Conservation (phyloP, 2,329 filamentous ascomycete species). For the Neopestalotiopsis sp. region DNA sequence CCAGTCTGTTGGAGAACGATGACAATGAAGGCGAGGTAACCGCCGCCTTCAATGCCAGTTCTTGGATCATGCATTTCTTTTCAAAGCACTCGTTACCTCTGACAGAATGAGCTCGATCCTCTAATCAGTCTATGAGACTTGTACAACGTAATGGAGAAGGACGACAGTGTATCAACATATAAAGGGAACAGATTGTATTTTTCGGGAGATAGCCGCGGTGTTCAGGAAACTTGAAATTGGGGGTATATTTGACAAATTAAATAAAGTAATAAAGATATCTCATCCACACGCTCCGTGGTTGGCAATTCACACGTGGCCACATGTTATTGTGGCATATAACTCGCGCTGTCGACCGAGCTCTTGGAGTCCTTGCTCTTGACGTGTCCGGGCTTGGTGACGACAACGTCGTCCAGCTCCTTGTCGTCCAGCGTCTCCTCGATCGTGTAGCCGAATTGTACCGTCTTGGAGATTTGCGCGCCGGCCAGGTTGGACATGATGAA, state of each 20-base stretch:
- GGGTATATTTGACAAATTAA: slow-evolving; percentile 2
- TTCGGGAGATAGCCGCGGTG: neutral
- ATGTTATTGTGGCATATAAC: neutral
- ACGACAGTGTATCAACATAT: neutral
- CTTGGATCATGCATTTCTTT: slow-evolving; percentile 20
- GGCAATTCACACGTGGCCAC: neutral
- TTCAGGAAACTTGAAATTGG: neutral
- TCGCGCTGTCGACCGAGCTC: neutral
- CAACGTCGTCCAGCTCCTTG: neutral
- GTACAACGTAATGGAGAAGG: neutral
- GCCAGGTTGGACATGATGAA: slow-evolving; percentile 22
- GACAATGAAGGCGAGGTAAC: slow-evolving; percentile 17
- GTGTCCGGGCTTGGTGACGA: neutral
- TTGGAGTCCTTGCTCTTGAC: slow-evolving; percentile 3
- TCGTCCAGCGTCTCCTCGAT: slow-evolving; percentile 14
- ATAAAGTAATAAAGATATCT: neutral
- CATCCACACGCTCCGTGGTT: neutral
- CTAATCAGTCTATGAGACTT: neutral
- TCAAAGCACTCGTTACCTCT: slow-evolving; percentile 9
- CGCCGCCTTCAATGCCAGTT: slow-evolving; percentile 19
- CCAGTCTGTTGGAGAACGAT: slow-evolving; percentile 12
- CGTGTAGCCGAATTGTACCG: slow-evolving; percentile 23
- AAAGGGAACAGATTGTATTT: neutral
- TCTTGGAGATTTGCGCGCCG: slow-evolving; percentile 21
- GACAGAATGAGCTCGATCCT: neutral